Conservation (phyloP, 2,329 filamentous ascomycete species). For the Pestalotiopsis sp. region DNA sequence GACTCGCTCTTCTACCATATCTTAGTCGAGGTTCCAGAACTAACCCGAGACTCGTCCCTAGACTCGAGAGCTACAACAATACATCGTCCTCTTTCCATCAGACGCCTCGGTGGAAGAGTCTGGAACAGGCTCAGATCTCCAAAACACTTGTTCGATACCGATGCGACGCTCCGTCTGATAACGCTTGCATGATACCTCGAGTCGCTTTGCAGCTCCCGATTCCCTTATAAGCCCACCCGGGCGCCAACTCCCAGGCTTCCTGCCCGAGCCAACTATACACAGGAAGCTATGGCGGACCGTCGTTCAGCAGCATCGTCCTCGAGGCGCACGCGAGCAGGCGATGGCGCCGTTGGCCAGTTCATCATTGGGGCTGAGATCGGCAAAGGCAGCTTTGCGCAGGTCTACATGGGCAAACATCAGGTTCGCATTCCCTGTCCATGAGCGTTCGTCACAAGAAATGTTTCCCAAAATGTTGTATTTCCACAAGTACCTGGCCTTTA, state of each 20-base stretch:
- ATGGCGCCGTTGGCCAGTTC: constrained; percentile 70
- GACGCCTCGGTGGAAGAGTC: constrained; percentile 8
- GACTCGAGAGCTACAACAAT: background rate
- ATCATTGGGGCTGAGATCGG: constrained; percentile 87
- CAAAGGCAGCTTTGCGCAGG: constrained; percentile 95
- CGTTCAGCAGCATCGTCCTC: constrained; percentile 31
- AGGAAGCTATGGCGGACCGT: constrained; percentile 36
- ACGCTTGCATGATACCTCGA: constrained; percentile 33
- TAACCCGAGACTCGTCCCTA: background rate
- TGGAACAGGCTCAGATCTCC: background rate
- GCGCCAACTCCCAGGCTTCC: constrained; percentile 32
- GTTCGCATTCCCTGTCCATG: constrained; percentile 52
- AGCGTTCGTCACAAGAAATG: constrained; percentile 8
- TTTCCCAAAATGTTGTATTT: constrained; percentile 13
- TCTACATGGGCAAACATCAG: constrained; percentile 85
- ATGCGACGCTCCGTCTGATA: constrained; percentile 14
- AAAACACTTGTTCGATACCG: background rate
- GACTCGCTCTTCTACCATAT: background rate
- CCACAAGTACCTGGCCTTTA: background rate
- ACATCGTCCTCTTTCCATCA: background rate
- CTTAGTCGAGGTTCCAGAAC: background rate
- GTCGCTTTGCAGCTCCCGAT: constrained; percentile 25
- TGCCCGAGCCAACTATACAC: constrained; percentile 32
- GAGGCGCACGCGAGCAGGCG: constrained; percentile 38
- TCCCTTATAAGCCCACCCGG: constrained; percentile 34